Base-by-base conservation (phyloP, 805 yeast species). In the Kodamaea leandrae region DNA sequence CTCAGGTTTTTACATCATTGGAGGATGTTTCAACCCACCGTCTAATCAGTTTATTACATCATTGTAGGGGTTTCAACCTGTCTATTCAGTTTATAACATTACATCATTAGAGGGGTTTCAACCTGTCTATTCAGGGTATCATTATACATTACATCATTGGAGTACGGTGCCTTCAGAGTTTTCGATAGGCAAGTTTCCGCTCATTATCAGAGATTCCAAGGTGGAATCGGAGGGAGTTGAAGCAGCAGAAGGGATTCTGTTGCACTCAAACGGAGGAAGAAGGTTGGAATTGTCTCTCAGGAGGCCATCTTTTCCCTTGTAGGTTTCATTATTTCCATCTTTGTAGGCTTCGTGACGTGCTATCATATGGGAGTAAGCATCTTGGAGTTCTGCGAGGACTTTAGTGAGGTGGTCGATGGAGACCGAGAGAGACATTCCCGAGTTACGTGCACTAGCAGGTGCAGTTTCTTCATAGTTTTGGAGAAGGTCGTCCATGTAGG, bases 341-440 rank as follows among this genome's bases (percentile, higher is more conserved):
- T 14, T 7, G 21, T 30, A 9, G 10, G 20, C 15, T 24, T 32
- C 18, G 13, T 27, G 41, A 3, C 32, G 27, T 12, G 20, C 19
- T 12, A 38, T 26, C 10, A 38, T 14, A 14, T 25, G 32, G 8
- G 33, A 23, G 17, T 38, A 37, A 8, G 41, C 24, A 13, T 38
- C 26, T 17, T 38, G 24, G 27, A 38, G 36, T 16, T 38, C 41
- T 2, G 32, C 36, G 8, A 38, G 36, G 8, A 38, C 29, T 4
- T 13, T 14, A 6, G 41, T 18, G 13, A 38, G 32, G 25, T 38
- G 41, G 18, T 32, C 36, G 8, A 38, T 38, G 14, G 41, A 32
- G 7, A 30, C 30, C 4, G 41, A 14, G 12, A 38, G 34, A 3
- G 41, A 30, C 26, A 21, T 13, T 9, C 8, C 6, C 14, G 37